Evolutionary conservation across 805 yeast genomes (phyloP).

Genomic region (Metahyphopichia silvanorum): DNA sequence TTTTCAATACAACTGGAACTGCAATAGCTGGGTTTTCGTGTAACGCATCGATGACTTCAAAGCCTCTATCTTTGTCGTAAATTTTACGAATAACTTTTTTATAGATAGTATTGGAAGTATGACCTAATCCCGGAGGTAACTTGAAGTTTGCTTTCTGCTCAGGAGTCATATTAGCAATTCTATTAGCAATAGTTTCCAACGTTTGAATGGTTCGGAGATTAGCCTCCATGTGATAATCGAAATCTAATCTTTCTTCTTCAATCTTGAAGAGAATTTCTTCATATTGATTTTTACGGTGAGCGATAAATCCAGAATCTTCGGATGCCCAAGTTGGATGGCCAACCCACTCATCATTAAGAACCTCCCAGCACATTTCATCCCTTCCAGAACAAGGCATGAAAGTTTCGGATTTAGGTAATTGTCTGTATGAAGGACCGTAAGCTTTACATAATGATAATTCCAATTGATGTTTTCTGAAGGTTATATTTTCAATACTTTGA

Average conservation of each 20-base stretch:
- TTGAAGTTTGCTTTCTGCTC: conserved; percentile 86
- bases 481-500: conserved; percentile 80
- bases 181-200: conserved; percentile 88
- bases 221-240: conserved; percentile 93
- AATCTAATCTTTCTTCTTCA: conserved; percentile 97
- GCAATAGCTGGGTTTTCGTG: conserved; percentile 95
- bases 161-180: conserved; percentile 87
- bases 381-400: conserved; percentile 98
- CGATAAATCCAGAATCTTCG: conserved; percentile 97
- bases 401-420: conserved; percentile 89
- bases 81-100: conserved; percentile 90
- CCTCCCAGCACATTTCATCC: conserved; percentile 99
- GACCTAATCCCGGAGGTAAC: conserved; percentile 91
- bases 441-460: conserved; percentile 90
- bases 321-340: conserved; percentile 99
- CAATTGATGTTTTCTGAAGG: conserved; percentile 84
- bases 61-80: conserved; percentile 92
- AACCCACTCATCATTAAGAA: conserved; percentile 97
- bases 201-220: conserved; percentile 94
- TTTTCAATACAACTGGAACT: conserved; percentile 85
- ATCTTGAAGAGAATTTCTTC: conserved; percentile 93
- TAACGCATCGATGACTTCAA: conserved; percentile 92
- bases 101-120: conserved; percentile 85
- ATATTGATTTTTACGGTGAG: conserved; percentile 97
- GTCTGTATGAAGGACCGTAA: conserved; percentile 92